These are phyloP conservation scores for Cyclospora cayetanensis DNA, from an alignment of 169 alveolate species.

Conservation along the genomic window DNA sequence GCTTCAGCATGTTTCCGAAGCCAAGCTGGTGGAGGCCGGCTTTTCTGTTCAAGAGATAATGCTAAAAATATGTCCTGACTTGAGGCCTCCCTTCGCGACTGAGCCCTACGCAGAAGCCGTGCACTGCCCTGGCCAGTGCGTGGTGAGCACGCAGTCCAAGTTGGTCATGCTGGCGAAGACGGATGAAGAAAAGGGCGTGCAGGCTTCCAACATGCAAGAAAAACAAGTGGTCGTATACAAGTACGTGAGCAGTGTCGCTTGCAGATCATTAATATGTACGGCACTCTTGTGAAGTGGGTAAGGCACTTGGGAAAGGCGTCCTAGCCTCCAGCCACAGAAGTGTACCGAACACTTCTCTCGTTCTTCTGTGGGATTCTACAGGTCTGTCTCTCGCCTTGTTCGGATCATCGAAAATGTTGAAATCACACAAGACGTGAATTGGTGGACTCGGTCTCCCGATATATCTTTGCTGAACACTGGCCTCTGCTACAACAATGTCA, in stretches of 20 bases:
- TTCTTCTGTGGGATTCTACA: no score
- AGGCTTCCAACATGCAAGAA: slow-evolving; percentile 2
- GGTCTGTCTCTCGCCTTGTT: slow-evolving; percentile 70
- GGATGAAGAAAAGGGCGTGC: neutral
- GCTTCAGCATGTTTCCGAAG: slow-evolving; percentile 70
- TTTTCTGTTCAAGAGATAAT: slow-evolving; percentile 71
- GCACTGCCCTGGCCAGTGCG: slow-evolving; percentile 79
- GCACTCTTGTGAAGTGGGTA: no score
- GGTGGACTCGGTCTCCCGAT: slow-evolving; percentile 80
- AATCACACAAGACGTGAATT: slow-evolving; percentile 60
- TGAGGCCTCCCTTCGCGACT: slow-evolving; percentile 73
- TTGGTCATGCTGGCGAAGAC: slow-evolving; percentile 67
- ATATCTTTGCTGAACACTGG: slow-evolving; percentile 73
- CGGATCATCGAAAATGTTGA: slow-evolving; percentile 73
- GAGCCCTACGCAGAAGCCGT: slow-evolving; percentile 74
- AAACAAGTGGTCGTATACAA: slow-evolving; percentile 72
- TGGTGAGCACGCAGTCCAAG: slow-evolving; percentile 76
- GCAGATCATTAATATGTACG: no score
- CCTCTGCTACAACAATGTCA: slow-evolving; percentile 34
- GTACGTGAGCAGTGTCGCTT: no score
- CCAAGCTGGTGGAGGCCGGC: slow-evolving; percentile 65
- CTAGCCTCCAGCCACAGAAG: no score
- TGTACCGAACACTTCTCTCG: no score
- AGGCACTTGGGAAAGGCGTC: no score
- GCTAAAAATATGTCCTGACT: slow-evolving; percentile 75